Percentiles rank a stretch among this genome's conserved stretches.
Evolutionary conservation across 1,284 basidiomycete species (phyloP).

Genomic region (Cystobasidium slooffiae): DNA sequence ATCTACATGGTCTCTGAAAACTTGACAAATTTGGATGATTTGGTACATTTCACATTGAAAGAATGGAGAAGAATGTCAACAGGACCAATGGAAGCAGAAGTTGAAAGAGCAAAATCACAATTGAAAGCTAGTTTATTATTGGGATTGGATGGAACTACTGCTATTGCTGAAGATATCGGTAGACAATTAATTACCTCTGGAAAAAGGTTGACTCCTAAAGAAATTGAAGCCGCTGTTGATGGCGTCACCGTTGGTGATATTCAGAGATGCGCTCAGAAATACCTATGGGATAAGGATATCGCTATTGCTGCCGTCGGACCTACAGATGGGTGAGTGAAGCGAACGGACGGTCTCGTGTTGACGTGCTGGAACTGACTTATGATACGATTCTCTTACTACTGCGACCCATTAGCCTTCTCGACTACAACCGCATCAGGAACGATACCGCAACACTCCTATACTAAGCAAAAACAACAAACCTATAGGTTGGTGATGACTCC

Average conservation of each 20-base stretch:
- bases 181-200: constrained; percentile 95
- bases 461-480: neutral
- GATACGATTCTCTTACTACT: neutral
- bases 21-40: constrained; percentile 86
- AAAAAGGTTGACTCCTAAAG: constrained; percentile 79
- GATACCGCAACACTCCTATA: constrained; percentile 24
- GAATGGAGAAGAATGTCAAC: constrained; percentile 98
- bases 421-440: constrained; percentile 51
- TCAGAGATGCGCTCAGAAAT: constrained; percentile 91
- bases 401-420: constrained; percentile 15
- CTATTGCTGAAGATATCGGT: constrained; percentile 97
- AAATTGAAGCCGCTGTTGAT: constrained; percentile 92
- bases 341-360: neutral
- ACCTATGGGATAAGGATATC: constrained; percentile 85
- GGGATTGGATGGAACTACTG: constrained; percentile 90
- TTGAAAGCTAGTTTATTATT: constrained; percentile 93
- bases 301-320: constrained; percentile 80
- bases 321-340: constrained; percentile 68
- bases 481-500: too few relatives aligned
- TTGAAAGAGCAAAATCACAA: constrained; percentile 96
- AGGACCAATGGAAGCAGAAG: constrained; percentile 80
- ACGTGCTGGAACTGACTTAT: neutral
- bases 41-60: constrained; percentile 89
- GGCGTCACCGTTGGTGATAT: constrained; percentile 87
- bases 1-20: constrained; percentile 86